Percentiles rank a stretch among this genome's conserved stretches.
Evolutionary conservation across 2,329 filamentous ascomycete genomes (phyloP).

Genomic region (Alternaria atra): DNA sequence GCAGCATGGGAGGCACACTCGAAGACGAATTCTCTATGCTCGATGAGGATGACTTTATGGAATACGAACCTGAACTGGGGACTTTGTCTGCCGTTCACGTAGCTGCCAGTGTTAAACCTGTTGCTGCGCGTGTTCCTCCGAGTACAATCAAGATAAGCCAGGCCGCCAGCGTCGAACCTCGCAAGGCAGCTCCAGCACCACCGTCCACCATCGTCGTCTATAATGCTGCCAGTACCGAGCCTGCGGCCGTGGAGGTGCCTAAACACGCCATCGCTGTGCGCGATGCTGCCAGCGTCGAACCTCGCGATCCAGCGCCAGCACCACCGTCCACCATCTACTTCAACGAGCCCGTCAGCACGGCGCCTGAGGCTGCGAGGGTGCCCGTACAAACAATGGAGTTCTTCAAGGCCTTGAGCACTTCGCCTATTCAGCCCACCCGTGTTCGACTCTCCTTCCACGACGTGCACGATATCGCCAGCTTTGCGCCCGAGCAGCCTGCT

Average conservation of each 20-base stretch:
- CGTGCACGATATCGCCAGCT: background rate
- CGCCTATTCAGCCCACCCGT: conserved; percentile 1
- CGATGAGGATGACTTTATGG: conserved; percentile 14
- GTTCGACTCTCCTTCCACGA: background rate
- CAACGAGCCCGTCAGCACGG: background rate
- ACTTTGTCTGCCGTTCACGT: background rate
- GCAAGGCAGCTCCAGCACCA: background rate
- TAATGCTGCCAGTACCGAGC: background rate
- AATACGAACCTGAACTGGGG: conserved; percentile 1
- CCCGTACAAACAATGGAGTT: background rate
- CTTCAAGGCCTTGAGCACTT: background rate
- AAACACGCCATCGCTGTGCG: background rate
- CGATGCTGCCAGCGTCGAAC: conserved; percentile 4
- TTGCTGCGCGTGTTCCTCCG: background rate
- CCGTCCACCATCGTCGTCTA: background rate
- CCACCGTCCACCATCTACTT: background rate
- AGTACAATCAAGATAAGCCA: background rate
- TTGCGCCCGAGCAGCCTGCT: background rate
- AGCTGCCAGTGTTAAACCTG: background rate
- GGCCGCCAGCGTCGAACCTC: background rate
- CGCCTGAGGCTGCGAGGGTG: background rate
- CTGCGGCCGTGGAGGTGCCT: background rate
- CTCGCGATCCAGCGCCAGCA: background rate
- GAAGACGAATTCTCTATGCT: conserved; percentile 23
- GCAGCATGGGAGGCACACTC: conserved; percentile 21